Conservation (phyloP, 2,329 filamentous ascomycete species). For the Ascochyta pisi region DNA sequence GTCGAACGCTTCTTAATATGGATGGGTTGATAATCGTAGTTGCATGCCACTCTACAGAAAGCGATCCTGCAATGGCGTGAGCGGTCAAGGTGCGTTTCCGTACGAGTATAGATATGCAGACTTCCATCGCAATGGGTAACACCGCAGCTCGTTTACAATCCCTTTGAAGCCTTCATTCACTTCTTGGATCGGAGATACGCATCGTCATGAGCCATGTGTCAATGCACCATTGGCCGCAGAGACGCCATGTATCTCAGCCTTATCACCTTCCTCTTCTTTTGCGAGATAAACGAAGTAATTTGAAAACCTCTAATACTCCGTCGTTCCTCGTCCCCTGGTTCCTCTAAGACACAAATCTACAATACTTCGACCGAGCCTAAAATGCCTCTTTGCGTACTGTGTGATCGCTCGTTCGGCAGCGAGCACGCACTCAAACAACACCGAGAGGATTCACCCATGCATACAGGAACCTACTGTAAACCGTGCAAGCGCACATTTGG, state of each 20-base stretch:
- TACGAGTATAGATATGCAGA: neutral
- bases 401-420: constrained; percentile 3
- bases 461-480: neutral
- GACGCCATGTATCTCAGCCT: constrained; percentile 2
- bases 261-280: neutral
- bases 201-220: constrained; percentile 2
- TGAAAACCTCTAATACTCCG: neutral
- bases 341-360: neutral
- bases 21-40: neutral
- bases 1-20: neutral
- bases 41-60: constrained; percentile 1
- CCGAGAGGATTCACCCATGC: neutral
- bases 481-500: neutral
- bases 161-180: neutral
- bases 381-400: constrained; percentile 1
- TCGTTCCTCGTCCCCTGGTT: neutral
- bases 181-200: neutral
- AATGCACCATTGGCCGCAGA: constrained; percentile 3
- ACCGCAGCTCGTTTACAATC: neutral
- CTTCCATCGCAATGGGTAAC: neutral
- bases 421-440: constrained; percentile 2
- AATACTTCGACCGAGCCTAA: neutral
- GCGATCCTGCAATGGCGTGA: neutral
- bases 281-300: neutral
- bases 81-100: neutral